phyloP scores from a whole-genome alignment of 148 eudicot genomes.

The Pharnaceum exiguum region DNA sequence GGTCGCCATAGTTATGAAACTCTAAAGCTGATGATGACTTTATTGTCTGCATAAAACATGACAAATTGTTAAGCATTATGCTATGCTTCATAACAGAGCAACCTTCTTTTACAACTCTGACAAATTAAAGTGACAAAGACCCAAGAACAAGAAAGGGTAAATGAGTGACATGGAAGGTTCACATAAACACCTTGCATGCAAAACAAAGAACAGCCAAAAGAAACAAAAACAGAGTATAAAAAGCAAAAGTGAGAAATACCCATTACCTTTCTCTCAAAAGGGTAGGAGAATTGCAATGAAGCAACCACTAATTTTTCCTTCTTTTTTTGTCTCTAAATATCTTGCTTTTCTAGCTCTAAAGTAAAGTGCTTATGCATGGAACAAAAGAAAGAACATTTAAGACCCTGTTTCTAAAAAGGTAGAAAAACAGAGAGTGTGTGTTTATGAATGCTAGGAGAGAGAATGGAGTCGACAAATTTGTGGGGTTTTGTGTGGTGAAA shows the following conservation, averaged over 20 bases:
- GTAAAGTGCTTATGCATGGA: not conserved
- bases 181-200: conserved; percentile 13
- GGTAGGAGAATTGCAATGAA: conserved; percentile 2
- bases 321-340: not conserved
- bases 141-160: not conserved
- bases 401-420: not conserved
- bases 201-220: not conserved
- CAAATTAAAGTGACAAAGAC: not conserved
- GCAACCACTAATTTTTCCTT: conserved; percentile 1
- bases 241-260: not conserved
- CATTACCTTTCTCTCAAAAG: conserved; percentile 22
- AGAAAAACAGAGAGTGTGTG: not conserved
- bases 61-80: too few relatives aligned
- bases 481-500: too few relatives aligned
- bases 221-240: not conserved
- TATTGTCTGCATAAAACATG: conserved; percentile 19
- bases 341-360: not conserved
- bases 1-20: conserved; percentile 40
- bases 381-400: not conserved
- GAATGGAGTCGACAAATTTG: conserved; percentile 9
- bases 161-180: conserved; percentile 8
- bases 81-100: conserved; percentile 8
- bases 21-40: not conserved
- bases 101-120: not conserved
- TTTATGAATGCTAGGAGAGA: not conserved